Percentiles rank a stretch among this genome's conserved stretches.
Conservation (phyloP, 2,329 filamentous ascomycete species). For the Bimuria novae-zelandiae region DNA sequence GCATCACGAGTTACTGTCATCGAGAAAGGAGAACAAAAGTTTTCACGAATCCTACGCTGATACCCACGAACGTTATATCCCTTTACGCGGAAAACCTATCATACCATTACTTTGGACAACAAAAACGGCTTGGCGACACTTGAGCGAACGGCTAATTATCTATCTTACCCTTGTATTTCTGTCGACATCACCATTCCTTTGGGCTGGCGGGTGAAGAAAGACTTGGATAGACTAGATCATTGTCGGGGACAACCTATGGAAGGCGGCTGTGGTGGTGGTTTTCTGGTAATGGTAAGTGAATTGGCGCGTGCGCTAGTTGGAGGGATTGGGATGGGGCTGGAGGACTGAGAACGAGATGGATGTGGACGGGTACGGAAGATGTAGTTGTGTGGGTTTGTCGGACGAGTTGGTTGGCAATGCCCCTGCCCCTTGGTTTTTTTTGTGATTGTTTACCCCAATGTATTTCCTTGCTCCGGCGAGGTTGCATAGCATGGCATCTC, state of each 20-base stretch:
- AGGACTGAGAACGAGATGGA: conserved; percentile 25
- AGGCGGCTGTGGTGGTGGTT: conserved; percentile 42
- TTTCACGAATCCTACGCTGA: conserved; percentile 51
- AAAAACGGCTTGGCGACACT: conserved; percentile 43
- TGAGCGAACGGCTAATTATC: conserved; percentile 27
- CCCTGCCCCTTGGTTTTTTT: conserved; percentile 18
- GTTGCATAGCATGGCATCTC: conserved; percentile 23
- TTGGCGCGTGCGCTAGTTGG: conserved; percentile 11
- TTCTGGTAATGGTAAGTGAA: conserved; percentile 32
- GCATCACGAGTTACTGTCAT: conserved; percentile 43
- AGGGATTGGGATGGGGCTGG: conserved; percentile 28
- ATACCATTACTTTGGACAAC: conserved; percentile 39
- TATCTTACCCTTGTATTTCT: conserved; percentile 21
- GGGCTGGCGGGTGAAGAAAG: conserved; percentile 14
- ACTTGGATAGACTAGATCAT: conserved; percentile 32
- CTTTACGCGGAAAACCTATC: conserved; percentile 41
- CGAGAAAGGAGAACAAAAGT: conserved; percentile 37
- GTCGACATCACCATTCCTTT: conserved; percentile 8
- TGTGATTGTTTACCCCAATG: conserved; percentile 18
- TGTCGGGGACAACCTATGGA: conserved; percentile 27
- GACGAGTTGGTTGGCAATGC: conserved; percentile 29
- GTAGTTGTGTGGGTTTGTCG: conserved; percentile 28
- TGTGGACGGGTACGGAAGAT: conserved; percentile 25
- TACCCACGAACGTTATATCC: conserved; percentile 50
- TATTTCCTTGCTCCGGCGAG: conserved; percentile 20